Base-by-base conservation (phyloP, 1,139 yeast genomes). In the Zygotorulaspora mrakii region DNA sequence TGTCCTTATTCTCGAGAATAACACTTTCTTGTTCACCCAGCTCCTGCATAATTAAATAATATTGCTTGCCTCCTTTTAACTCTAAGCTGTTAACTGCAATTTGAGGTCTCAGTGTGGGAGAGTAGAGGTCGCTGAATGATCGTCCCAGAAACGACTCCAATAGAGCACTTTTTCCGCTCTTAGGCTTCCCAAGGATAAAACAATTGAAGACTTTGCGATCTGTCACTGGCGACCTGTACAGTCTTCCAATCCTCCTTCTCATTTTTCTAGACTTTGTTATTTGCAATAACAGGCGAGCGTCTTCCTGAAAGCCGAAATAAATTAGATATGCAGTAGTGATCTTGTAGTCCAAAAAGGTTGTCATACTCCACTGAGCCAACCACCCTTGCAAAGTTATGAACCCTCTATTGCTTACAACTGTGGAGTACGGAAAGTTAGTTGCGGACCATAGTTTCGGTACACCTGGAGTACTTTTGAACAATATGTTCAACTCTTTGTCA, bases 311-410 rank as follows among this genome's bases (percentile, higher is more conserved):
- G 0, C 98, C 98, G 40, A 91, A 70, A 63, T 86, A 85, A 0
- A 94, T 95, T 45, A 91, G 66, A 56, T 89, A 91, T 39, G 88
- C 94, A 42, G 91, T 71, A 0, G 97, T 88, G 1, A 88, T 82
- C 54, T 74, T 78, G 58, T 84, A 80, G 54, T 88, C 95, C 27
- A 91, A 67, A 54, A 80, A 87, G 0, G 97, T 89, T 0, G 96
- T 87, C 81, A 91, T 82, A 52, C 91, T 82, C 98, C 98, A 91
- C 55, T 91, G 97, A 0, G 98, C 97, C 31, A 91, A 66, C 98
- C 98, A 91, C 1, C 98, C 98, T 65, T 91, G 97, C 22, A 91
- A 65, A 0, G 97, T 86, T 2, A 91, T 91, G 57, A 80, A 76
- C 0, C 96, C 96, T 47, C 79, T 80, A 49, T 87, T 96, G 58